phyloP scores from a whole-genome alignment of 176 grass and related monocot genomes.

The Pontederia crassipes region DNA sequence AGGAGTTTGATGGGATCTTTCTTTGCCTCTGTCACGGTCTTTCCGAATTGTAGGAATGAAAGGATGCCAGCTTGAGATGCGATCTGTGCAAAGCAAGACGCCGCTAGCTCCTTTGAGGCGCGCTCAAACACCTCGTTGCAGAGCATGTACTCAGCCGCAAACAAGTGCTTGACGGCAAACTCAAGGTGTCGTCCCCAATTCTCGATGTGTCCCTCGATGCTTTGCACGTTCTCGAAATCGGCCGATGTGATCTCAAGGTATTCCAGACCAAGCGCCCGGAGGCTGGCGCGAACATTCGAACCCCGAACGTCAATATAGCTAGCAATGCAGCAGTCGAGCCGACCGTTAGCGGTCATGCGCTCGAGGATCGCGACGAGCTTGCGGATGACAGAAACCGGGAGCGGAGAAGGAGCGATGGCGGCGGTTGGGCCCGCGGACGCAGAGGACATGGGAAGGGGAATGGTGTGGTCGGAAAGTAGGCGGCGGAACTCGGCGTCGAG shows the following conservation, averaged over 20 bases:
- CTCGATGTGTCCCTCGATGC: constrained; percentile 5
- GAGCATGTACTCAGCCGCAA: constrained; percentile 19
- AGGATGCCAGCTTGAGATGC: constrained; percentile 18
- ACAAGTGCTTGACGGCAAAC: constrained; percentile 25
- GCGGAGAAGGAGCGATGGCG: constrained; percentile 19
- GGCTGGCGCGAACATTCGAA: constrained; percentile 22
- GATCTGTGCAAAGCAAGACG: constrained; percentile 17
- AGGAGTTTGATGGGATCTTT: constrained; percentile 22
- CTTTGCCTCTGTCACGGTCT: constrained; percentile 12
- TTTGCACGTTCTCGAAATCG: constrained; percentile 16
- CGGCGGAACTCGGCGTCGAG: constrained; percentile 57
- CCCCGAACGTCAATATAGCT: constrained; percentile 14
- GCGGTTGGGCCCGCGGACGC: not conserved
- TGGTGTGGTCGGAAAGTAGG: constrained; percentile 47
- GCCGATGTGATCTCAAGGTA: constrained; percentile 10
- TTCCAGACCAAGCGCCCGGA: constrained; percentile 5
- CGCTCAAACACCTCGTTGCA: constrained; percentile 19
- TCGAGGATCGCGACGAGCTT: constrained; percentile 63
- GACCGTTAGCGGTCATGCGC: constrained; percentile 22
- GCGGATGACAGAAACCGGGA: constrained; percentile 37
- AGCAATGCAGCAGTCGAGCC: constrained; percentile 18
- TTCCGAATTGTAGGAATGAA: constrained; percentile 19
- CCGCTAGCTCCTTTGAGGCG: not conserved
- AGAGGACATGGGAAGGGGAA: constrained; percentile 38
- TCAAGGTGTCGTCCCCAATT: constrained; percentile 22